Evolutionary conservation across 331 rosid species (phyloP).

Genomic region (Malus hybrid): DNA sequence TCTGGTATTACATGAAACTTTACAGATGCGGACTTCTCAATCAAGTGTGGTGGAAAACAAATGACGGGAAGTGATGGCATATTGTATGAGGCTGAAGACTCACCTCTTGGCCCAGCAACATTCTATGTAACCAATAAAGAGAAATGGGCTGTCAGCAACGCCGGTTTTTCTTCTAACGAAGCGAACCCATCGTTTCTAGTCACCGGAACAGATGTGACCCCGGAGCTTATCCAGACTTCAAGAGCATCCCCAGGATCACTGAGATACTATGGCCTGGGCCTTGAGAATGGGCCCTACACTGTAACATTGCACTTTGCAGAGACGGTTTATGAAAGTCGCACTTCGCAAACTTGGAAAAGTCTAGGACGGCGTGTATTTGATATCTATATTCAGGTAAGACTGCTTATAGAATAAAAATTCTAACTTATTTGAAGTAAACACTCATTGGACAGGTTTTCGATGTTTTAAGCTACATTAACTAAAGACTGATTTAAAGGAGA

Average conservation of each 20-base stretch:
- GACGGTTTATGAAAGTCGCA: neutral
- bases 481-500: neutral
- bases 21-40: constrained; percentile 56
- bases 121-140: constrained; percentile 42
- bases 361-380: constrained; percentile 18
- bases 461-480: no score
- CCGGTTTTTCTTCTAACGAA: constrained; percentile 18
- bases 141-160: constrained; percentile 75
- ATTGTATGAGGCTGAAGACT: no score
- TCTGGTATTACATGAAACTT: neutral
- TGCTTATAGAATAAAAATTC: neutral
- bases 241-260: constrained; percentile 17
- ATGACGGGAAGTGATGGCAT: constrained; percentile 21
- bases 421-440: neutral
- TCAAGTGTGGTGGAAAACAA: constrained; percentile 66
- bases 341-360: neutral
- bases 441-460: no score
- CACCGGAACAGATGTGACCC: neutral
- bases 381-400: constrained; percentile 18
- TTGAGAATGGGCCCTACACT: constrained; percentile 12
- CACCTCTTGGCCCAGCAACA: constrained; percentile 23
- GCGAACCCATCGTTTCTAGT: neutral
- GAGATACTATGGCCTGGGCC: constrained; percentile 23
- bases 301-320: constrained; percentile 18
- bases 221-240: constrained; percentile 17